phyloP scores from a whole-genome alignment of 1,284 basidiomycete genomes.

The Cryptococcus sp. region DNA sequence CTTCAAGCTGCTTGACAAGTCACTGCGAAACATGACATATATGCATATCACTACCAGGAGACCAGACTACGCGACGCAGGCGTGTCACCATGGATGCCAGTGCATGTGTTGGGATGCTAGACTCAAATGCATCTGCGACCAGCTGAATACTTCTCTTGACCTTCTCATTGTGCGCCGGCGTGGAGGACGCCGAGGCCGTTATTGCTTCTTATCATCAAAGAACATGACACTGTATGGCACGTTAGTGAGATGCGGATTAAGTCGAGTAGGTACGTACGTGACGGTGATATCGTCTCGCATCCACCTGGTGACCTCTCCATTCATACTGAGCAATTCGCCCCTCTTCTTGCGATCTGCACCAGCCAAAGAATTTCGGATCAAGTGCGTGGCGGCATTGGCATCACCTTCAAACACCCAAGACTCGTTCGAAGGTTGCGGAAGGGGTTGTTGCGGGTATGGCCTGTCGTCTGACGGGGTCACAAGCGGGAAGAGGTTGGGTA shows the following conservation, averaged over 20 bases:
- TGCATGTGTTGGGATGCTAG: no score
- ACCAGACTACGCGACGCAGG: no score
- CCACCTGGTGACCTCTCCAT: constrained; percentile 73
- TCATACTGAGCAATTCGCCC: constrained; percentile 77
- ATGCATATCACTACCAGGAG: no score
- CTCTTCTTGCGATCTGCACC: constrained; percentile 73
- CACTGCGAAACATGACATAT: no score
- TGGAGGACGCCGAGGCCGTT: no score
- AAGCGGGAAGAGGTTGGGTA: constrained; percentile 34
- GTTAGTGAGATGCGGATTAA: not conserved
- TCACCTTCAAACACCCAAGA: constrained; percentile 81
- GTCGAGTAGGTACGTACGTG: constrained; percentile 63
- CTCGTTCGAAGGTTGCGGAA: constrained; percentile 33
- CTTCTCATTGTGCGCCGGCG: no score
- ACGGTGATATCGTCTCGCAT: constrained; percentile 88
- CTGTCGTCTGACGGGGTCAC: constrained; percentile 25
- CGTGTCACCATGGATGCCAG: no score
- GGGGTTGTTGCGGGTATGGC: constrained; percentile 44
- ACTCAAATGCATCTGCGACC: no score
- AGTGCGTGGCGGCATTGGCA: constrained; percentile 81
- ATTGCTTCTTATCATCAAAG: constrained; percentile 8
- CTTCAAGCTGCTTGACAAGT: no score
- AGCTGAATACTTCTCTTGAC: no score
- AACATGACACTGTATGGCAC: constrained; percentile 2
- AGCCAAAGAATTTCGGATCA: constrained; percentile 92